These are phyloP conservation scores for Rhizopus sp. DNA, from an alignment of 371 early-diverging fungal species.

Conservation along the genomic window DNA sequence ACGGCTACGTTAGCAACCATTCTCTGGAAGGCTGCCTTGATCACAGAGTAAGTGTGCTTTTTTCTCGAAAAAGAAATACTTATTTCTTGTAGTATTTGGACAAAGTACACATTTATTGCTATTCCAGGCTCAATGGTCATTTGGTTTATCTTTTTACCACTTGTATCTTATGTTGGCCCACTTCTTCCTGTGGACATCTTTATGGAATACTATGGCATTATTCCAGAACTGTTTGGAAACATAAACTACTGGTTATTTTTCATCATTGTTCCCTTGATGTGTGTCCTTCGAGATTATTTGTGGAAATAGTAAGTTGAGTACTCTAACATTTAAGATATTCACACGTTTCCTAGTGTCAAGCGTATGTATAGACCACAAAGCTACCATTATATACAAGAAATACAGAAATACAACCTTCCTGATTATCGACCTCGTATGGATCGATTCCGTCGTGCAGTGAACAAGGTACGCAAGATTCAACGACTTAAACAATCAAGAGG, in stretches of 20 bases:
- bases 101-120: conserved; percentile 79
- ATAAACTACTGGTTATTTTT: conserved; percentile 89
- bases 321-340: background rate
- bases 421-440: conserved; percentile 97
- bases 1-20: conserved; percentile 79
- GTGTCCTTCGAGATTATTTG: conserved; percentile 81
- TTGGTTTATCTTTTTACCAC: conserved; percentile 87
- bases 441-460: conserved; percentile 94
- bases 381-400: conserved; percentile 97
- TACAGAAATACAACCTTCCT: conserved; percentile 95
- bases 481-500: conserved; percentile 89
- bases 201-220: conserved; percentile 81
- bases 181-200: conserved; percentile 60
- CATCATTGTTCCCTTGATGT: conserved; percentile 75
- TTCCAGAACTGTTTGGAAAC: conserved; percentile 67
- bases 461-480: conserved; percentile 93
- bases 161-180: conserved; percentile 87
- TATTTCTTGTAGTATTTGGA: conserved; percentile 65
- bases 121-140: conserved; percentile 82
- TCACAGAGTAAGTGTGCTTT: conserved; percentile 67
- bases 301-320: conserved; percentile 86
- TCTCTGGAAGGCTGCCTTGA: conserved; percentile 79
- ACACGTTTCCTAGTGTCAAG: conserved; percentile 56
- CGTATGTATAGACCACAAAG: conserved; percentile 79
- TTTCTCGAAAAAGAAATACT: no score